phyloP scores from a whole-genome alignment of 2,329 filamentous ascomycete species.

The Aureobasidium leucospermi region DNA sequence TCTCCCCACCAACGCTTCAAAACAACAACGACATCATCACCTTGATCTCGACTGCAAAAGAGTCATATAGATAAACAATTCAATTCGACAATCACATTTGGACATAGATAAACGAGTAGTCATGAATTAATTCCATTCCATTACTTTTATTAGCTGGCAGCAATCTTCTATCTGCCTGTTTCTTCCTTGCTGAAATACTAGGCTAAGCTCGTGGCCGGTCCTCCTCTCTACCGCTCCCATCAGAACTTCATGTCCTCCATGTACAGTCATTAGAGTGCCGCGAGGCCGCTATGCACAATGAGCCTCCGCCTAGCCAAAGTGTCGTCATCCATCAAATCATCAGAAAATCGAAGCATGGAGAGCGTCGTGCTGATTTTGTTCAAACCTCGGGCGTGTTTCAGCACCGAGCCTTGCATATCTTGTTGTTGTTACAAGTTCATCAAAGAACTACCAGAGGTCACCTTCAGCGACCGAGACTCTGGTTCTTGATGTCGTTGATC shows the following conservation, averaged over 20 bases:
- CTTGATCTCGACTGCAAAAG: too few species aligned
- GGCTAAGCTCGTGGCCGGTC: not conserved
- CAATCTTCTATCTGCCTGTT: not conserved
- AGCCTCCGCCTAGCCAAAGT: not conserved
- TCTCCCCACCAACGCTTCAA: not conserved
- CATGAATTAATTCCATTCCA: not conserved
- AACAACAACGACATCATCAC: not conserved
- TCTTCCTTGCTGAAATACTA: not conserved
- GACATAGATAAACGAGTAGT: not conserved
- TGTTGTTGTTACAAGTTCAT: not conserved
- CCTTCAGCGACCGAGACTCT: not conserved
- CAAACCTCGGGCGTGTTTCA: conserved; percentile 1
- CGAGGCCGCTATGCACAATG: not conserved
- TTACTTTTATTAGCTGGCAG: conserved; percentile 2
- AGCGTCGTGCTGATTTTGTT: not conserved
- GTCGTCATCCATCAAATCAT: not conserved
- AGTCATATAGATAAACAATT: too few species aligned
- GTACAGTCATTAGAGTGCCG: not conserved
- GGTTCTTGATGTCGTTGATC: conserved; percentile 21
- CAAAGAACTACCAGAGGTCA: not conserved
- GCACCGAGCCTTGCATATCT: not conserved
- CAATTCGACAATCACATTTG: not conserved
- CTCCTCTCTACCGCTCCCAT: not conserved
- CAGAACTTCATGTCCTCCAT: not conserved
- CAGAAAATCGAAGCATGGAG: not conserved